These are phyloP conservation scores for Dicorynia guianensis DNA, from an alignment of 306 rosid species.

Conservation along the genomic window DNA sequence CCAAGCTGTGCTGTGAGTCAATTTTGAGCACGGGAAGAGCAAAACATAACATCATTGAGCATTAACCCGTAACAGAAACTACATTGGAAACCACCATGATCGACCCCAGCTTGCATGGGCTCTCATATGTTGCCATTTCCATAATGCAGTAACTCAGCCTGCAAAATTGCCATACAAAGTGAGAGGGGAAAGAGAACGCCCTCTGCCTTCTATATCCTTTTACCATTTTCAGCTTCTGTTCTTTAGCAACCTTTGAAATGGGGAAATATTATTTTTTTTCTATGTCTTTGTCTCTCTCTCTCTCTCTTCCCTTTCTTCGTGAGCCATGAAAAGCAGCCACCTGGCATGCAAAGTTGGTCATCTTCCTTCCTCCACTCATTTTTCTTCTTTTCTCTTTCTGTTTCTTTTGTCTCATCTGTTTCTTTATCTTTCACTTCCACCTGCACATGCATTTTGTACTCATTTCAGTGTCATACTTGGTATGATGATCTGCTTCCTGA, in stretches of 20 bases:
- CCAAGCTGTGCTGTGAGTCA: too few relatives aligned
- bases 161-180: slow-evolving; percentile 38
- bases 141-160: slow-evolving; percentile 5
- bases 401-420: slow-evolving; percentile 50
- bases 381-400: slow-evolving; percentile 41
- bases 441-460: slow-evolving; percentile 55
- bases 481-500: slow-evolving; percentile 4
- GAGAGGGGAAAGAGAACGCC: slow-evolving; percentile 22
- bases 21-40: slow-evolving; percentile 31
- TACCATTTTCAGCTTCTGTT: slow-evolving; percentile 10
- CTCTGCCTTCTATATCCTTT: neutral
- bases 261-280: slow-evolving; percentile 53
- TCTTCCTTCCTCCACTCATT: slow-evolving; percentile 39
- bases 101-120: slow-evolving; percentile 40
- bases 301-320: slow-evolving; percentile 62
- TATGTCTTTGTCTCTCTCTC: slow-evolving; percentile 58
- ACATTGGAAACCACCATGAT: slow-evolving; percentile 11
- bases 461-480: slow-evolving; percentile 44
- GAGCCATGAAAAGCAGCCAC: slow-evolving; percentile 94
- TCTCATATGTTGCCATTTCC: slow-evolving; percentile 17
- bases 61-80: neutral
- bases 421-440: slow-evolving; percentile 65
- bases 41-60: slow-evolving; percentile 32
- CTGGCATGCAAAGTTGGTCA: slow-evolving; percentile 28
- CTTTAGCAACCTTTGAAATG: slow-evolving; percentile 57